Base-by-base conservation (phyloP, 1,139 yeast species). In the Suhomyces bokatorum region DNA sequence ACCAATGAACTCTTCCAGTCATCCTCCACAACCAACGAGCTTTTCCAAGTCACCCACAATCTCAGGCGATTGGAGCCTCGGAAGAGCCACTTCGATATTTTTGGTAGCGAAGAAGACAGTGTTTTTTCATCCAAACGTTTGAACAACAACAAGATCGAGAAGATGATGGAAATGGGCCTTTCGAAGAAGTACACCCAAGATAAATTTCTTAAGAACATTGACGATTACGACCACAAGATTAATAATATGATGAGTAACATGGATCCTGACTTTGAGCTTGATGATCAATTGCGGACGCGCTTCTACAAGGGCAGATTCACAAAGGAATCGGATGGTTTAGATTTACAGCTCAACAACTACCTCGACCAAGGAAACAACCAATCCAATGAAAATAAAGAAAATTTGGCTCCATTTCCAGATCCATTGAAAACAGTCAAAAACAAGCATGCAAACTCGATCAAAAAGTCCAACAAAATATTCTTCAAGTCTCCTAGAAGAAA, bases 241-340 rank as follows among this genome's bases (percentile, higher is more conserved):
- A 33, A 41, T 49, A 46, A 46, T 39, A 50, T 37, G 49, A 44
- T 36, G 43, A 44, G 33, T 35, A 41, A 24, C 14, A 54, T 48
- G 37, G 46, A 47, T 45, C 39, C 46, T 11, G 55, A 59, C 29
- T 57, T 43, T 35, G 64, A 59, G 37, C 43, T 60, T 43, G 82
- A 77, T 56, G 76, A 69, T 51, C 77, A 72, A 53, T 65, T 74
- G 39, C 66, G 82, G 52, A 70, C 80, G 2, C 60, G 78, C 20
- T 69, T 72, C 34, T 69, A 66, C 53, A 68, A 66, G 48, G 75
- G 74, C 8, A 53, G 78, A 32, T 69, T 71, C 48, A 62, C 55
- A 35, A 55, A 51, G 55, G 30, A 58, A 14, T 26, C 44, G 12
- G 69, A 67, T 32, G 58, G 55, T n/a, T 45, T 69, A 22, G 76